Percentiles rank a stretch among this genome's conserved stretches.
These are phyloP conservation scores for Sicyos baderoa DNA, from an alignment of 306 rosid genomes.

Conservation along the genomic window DNA sequence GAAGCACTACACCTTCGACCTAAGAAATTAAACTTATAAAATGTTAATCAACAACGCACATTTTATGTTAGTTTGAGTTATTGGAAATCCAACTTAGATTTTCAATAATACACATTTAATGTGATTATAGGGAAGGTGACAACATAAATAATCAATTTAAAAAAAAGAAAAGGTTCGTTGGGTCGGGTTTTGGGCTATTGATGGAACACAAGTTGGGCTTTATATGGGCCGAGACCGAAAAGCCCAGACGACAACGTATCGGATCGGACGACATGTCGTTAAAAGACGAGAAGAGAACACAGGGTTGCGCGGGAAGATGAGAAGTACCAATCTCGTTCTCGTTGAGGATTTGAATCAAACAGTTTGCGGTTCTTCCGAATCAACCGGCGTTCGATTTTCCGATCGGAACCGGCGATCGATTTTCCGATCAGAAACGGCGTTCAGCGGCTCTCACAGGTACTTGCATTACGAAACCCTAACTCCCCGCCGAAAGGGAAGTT, in stretches of 20 bases:
- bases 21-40: no score
- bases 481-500: slow-evolving; percentile 55
- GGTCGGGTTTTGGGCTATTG: not conserved
- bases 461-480: slow-evolving; percentile 36
- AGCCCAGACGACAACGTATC: not conserved
- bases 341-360: slow-evolving; percentile 64
- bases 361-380: slow-evolving; percentile 35
- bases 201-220: not conserved
- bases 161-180: not conserved
- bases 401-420: no score
- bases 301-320: slow-evolving; percentile 23
- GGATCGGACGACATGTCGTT: slow-evolving; percentile 10
- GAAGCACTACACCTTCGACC: no score
- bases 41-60: no score
- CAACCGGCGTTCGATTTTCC: slow-evolving; percentile 23
- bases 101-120: no score
- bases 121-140: no score
- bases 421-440: slow-evolving; percentile 23
- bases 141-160: not conserved
- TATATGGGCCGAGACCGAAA: not conserved
- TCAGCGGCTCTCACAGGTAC: slow-evolving; percentile 26
- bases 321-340: slow-evolving; percentile 28
- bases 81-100: no score
- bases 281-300: not conserved
- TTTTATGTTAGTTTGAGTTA: no score